A percentile compares a stretch with the other conserved stretches of the same genome.
Conservation (phyloP, 2,329 filamentous ascomycete species). For the Talaromyces verruculosus region DNA sequence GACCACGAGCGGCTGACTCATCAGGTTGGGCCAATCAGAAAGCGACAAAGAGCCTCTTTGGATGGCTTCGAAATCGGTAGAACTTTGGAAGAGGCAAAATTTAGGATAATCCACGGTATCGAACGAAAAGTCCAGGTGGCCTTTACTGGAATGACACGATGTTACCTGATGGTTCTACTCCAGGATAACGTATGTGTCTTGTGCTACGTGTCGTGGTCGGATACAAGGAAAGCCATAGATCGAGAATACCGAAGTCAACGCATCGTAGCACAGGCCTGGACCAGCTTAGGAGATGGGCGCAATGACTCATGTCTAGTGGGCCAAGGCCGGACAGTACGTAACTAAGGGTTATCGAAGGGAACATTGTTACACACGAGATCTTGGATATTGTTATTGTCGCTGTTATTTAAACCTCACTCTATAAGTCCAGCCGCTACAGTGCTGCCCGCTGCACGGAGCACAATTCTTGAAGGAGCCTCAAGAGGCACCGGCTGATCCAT, state of each 20-base stretch:
- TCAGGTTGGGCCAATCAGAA: constrained; percentile 15
- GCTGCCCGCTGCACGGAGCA: constrained; percentile 74
- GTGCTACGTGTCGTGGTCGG: neutral
- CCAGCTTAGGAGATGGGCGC: neutral
- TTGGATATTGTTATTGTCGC: neutral
- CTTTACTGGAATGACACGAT: neutral
- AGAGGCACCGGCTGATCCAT: constrained; percentile 73
- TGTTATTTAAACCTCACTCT: constrained; percentile 52
- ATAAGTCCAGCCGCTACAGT: constrained; percentile 86
- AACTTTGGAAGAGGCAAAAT: constrained; percentile 8
- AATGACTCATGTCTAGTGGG: neutral
- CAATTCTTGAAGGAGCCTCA: constrained; percentile 75
- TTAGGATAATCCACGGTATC: neutral
- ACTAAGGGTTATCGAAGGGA: neutral
- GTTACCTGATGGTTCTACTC: neutral
- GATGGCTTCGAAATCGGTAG: constrained; percentile 19
- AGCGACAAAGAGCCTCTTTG: constrained; percentile 22
- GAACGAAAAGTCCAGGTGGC: neutral
- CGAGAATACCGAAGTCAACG: neutral
- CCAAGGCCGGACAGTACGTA: neutral
- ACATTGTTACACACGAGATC: neutral
- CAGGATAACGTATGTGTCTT: neutral
- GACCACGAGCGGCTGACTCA: constrained; percentile 32
- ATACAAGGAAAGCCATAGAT: neutral
- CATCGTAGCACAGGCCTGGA: neutral